Percentiles rank a stretch among this genome's conserved stretches.
Conservation (phyloP, 2,329 filamentous ascomycete genomes). For the Calonectria fujianensis region DNA sequence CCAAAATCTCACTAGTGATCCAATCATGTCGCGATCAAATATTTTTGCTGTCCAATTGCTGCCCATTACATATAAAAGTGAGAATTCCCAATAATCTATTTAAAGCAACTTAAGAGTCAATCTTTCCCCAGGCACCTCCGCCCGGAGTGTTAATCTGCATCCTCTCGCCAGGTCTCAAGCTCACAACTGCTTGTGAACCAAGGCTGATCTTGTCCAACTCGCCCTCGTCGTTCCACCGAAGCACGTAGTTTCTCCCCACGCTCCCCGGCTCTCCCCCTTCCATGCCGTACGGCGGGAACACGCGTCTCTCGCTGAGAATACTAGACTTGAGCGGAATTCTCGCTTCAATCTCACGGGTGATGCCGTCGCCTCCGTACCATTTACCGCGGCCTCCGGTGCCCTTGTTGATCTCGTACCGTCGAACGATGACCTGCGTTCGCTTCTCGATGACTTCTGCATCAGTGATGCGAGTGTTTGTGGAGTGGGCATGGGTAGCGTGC, state of each 20-base stretch:
- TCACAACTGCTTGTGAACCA: slow-evolving; percentile 57
- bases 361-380: slow-evolving; percentile 59
- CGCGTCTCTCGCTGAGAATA: slow-evolving; percentile 61
- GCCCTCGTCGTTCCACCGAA: slow-evolving; percentile 50
- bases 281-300: slow-evolving; percentile 60
- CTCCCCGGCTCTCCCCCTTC: slow-evolving; percentile 55
- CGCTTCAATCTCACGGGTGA: slow-evolving; percentile 60
- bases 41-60: neutral
- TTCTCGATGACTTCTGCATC: slow-evolving; percentile 60
- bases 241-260: slow-evolving; percentile 55
- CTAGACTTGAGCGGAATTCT: slow-evolving; percentile 57
- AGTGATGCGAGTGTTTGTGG: slow-evolving; percentile 60
- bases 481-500: slow-evolving; percentile 55
- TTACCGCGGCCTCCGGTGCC: slow-evolving; percentile 57
- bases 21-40: neutral
- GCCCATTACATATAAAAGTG: neutral
- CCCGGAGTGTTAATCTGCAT: slow-evolving; percentile 61
- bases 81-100: neutral
- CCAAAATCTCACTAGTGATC: neutral
- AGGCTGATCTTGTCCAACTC: slow-evolving; percentile 56
- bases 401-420: slow-evolving; percentile 54
- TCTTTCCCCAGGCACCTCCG: slow-evolving; percentile 55
- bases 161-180: slow-evolving; percentile 58
- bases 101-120: neutral
- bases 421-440: slow-evolving; percentile 59